Base-by-base conservation (phyloP, 768 basidiomycete genomes). In the Tulasnella sp. region DNA sequence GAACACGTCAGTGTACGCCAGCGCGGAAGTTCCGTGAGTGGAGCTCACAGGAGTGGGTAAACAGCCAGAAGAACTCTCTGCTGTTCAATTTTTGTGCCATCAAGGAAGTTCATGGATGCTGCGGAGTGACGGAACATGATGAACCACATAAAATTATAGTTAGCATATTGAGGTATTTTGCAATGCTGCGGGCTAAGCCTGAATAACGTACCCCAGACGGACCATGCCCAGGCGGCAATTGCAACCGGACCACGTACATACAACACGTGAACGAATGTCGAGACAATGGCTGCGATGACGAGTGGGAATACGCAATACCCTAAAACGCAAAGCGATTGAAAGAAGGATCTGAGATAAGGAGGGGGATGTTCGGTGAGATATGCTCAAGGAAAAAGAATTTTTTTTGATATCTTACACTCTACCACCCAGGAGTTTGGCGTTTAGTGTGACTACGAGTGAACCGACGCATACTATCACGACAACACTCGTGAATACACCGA, bases 221-320 rank as follows among this genome's bases (percentile, higher is more conserved):
- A 88, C 93, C 93, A 98, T 32, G 74, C 90, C 83, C 90, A 93
- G 10, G 88, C 84, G 16, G 80, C 72, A 24, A 93, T 64, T 39
- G 90, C 83, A 27, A 98, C 65, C 8, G 93, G 93, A 27, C 80
- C 81, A 51, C 93, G 77, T 52, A 98, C 70, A 67, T 83, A 95
- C 43, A 98, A 81, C 25, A 79, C 67, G 39, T 76, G 83, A 13
- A 98, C 79, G 58, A 93, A 89, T 59, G 81, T 82, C 1, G 88
- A 75, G 39, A 95, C 73, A 27, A 96, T 67, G 2, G 91, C 91
- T 5, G 93, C 92, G 37, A 93, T 77, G 56, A 92, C 76, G 45
- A 98, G 74, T 12, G 93, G 93, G 5, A 90, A 92, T 49, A 96
- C 76, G 61, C 93, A 96, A 61, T 98, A 98, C 0, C 93, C 93